Evolutionary conservation across 164 flowering plant species (phyloP).

Genomic region (Magnolia changhungtana): DNA sequence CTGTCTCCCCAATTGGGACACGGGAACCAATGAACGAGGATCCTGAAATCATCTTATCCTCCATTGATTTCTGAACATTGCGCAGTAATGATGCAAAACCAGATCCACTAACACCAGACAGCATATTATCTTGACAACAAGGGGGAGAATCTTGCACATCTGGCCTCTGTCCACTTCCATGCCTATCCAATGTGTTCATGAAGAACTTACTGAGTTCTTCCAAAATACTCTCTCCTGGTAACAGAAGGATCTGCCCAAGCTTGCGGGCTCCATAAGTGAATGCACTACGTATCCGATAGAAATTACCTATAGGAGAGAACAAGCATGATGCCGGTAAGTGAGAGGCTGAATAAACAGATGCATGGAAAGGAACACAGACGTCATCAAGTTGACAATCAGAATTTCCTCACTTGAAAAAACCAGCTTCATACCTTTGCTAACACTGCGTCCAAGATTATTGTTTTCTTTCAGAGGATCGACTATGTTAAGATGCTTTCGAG

Average conservation of each 20-base stretch:
- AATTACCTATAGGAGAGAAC: constrained; percentile 45
- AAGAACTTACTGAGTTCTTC: constrained; percentile 52
- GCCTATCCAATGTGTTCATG: constrained; percentile 44
- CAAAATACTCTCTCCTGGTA: constrained; percentile 33
- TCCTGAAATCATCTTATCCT: not conserved
- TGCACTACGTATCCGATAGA: constrained; percentile 72
- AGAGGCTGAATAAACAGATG: not conserved
- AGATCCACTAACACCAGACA: constrained; percentile 18
- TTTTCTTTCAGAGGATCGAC: constrained; percentile 79
- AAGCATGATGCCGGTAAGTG: not conserved
- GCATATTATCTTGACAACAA: not conserved
- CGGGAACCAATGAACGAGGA: constrained; percentile 2
- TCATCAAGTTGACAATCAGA: not conserved
- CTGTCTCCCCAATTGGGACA: constrained; percentile 8
- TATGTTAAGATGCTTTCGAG: constrained; percentile 72
- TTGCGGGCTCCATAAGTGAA: constrained; percentile 65
- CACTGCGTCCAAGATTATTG: constrained; percentile 92
- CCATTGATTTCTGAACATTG: constrained; percentile 9
- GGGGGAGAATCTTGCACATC: constrained; percentile 24
- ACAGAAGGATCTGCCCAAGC: constrained; percentile 54
- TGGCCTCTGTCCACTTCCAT: constrained; percentile 30
- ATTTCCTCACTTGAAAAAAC: constrained; percentile 3
- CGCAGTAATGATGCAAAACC: constrained; percentile 12
- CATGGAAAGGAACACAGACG: not conserved
- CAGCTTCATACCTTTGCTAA: constrained; percentile 55